Percentiles rank a stretch among this genome's conserved stretches.
Conservation (phyloP, 2,329 filamentous ascomycete species). For the Botrytis elliptica region DNA sequence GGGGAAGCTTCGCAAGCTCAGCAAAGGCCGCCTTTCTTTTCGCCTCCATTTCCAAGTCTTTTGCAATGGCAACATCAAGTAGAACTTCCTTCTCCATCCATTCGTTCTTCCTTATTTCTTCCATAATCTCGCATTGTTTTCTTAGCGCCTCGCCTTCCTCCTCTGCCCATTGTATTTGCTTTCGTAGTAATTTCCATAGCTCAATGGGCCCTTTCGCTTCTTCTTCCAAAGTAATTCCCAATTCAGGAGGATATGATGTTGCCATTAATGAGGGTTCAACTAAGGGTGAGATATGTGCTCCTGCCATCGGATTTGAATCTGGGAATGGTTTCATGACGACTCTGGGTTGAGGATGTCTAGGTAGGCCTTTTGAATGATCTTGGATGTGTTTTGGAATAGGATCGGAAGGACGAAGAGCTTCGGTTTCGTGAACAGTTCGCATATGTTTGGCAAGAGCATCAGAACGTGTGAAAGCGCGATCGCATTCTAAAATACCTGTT, state of each 20-base stretch:
- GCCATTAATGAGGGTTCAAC: slow-evolving; percentile 36
- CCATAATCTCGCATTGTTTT: slow-evolving; percentile 63
- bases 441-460: slow-evolving; percentile 97
- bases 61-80: slow-evolving; percentile 67
- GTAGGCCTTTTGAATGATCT: slow-evolving; percentile 36
- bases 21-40: slow-evolving; percentile 56
- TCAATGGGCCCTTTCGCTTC: slow-evolving; percentile 60
- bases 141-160: slow-evolving; percentile 63
- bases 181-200: slow-evolving; percentile 60
- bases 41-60: slow-evolving; percentile 65
- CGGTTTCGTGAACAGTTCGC: slow-evolving; percentile 97
- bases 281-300: slow-evolving; percentile 49
- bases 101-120: slow-evolving; percentile 65
- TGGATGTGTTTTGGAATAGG: slow-evolving; percentile 70
- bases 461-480: slow-evolving; percentile 92
- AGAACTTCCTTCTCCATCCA: slow-evolving; percentile 80
- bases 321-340: slow-evolving; percentile 63
- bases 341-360: slow-evolving; percentile 52
- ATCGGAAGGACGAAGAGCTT: slow-evolving; percentile 79
- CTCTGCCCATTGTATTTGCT: slow-evolving; percentile 71
- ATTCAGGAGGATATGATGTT: slow-evolving; percentile 43
- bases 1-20: slow-evolving; percentile 41
- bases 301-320: slow-evolving; percentile 43
- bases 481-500: slow-evolving; percentile 67
- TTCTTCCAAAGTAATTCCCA: slow-evolving; percentile 65